Percentiles rank a stretch among this genome's conserved stretches.
Conservation (phyloP, 1,284 basidiomycete species). For the Rhodotorula sp. region DNA sequence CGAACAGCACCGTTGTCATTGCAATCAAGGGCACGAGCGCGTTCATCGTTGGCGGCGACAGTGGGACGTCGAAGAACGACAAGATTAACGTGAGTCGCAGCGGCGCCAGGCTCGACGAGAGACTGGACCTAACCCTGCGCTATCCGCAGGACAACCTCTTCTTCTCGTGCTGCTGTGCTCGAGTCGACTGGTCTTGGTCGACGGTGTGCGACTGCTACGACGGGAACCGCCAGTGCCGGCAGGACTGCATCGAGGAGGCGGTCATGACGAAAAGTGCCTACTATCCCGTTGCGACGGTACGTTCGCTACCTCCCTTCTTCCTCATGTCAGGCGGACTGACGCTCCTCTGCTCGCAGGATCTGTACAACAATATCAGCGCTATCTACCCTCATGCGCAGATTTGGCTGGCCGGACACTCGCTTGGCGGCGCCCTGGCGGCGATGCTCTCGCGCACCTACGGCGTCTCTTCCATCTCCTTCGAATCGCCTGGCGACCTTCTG, state of each 20-base stretch:
- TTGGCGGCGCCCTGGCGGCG: conserved; percentile 84
- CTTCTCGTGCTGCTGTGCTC: conserved; percentile 97
- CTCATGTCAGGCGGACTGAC: not conserved
- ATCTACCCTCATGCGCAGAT: conserved; percentile 90
- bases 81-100: conserved; percentile 67
- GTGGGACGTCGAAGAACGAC: conserved; percentile 85
- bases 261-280: conserved; percentile 82
- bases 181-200: conserved; percentile 90
- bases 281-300: conserved; percentile 66
- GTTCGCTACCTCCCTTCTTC: conserved; percentile 52
- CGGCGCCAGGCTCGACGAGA: not conserved
- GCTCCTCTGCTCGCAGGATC: conserved; percentile 57
- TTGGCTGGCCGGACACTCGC: conserved; percentile 88
- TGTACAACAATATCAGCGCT: conserved; percentile 90
- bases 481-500: conserved; percentile 85
- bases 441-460: conserved; percentile 89
- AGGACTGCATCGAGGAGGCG: conserved; percentile 75
- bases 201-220: conserved; percentile 90
- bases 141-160: conserved; percentile 73
- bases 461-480: conserved; percentile 82
- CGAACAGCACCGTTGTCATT: conserved; percentile 82
- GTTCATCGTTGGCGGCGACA: conserved; percentile 66
- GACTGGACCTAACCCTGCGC: not conserved
- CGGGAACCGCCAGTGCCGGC: conserved; percentile 77
- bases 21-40: conserved; percentile 93